phyloP scores from a whole-genome alignment of 2,329 filamentous ascomycete genomes.

The Verticillium dahliae region DNA sequence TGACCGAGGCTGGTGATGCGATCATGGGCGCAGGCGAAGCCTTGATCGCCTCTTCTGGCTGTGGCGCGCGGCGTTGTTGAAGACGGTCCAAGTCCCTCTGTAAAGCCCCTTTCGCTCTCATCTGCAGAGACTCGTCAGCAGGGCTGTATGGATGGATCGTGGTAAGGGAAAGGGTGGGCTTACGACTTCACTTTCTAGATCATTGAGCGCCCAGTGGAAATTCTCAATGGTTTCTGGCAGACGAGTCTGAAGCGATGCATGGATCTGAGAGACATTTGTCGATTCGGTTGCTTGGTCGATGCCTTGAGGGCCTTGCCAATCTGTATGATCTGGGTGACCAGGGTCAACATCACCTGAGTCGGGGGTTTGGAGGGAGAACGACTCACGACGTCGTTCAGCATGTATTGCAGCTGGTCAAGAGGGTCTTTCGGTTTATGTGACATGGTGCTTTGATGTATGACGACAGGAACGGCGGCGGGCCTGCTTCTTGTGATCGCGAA shows the following conservation, averaged over 20 bases:
- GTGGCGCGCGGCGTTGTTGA: conserved; percentile 15
- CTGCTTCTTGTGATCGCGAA: not conserved
- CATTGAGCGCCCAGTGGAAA: conserved; percentile 49
- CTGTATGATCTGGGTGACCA: conserved; percentile 43
- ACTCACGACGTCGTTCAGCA: conserved; percentile 50
- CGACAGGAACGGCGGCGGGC: not conserved
- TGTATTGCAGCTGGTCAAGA: conserved; percentile 41
- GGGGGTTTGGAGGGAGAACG: not conserved
- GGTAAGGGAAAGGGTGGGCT: not conserved
- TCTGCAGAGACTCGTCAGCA: conserved; percentile 20
- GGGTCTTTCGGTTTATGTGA: conserved; percentile 28
- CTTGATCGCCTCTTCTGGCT: conserved; percentile 12
- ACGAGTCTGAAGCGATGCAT: conserved; percentile 29
- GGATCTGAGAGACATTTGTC: conserved; percentile 26
- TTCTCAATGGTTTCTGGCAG: conserved; percentile 37
- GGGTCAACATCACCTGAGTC: conserved; percentile 4
- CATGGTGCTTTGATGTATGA: conserved; percentile 14
- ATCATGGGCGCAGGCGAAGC: not conserved
- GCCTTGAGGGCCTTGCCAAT: conserved; percentile 50
- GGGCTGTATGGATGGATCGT: not conserved
- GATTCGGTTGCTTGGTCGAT: conserved; percentile 34
- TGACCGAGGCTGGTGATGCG: conserved; percentile 3
- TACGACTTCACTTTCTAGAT: conserved; percentile 53
- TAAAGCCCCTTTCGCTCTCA: conserved; percentile 47
- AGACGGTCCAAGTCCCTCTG: conserved; percentile 44